These are phyloP conservation scores for Diplodia mutila DNA, from an alignment of 2,329 filamentous ascomycete genomes.

Conservation along the genomic window DNA sequence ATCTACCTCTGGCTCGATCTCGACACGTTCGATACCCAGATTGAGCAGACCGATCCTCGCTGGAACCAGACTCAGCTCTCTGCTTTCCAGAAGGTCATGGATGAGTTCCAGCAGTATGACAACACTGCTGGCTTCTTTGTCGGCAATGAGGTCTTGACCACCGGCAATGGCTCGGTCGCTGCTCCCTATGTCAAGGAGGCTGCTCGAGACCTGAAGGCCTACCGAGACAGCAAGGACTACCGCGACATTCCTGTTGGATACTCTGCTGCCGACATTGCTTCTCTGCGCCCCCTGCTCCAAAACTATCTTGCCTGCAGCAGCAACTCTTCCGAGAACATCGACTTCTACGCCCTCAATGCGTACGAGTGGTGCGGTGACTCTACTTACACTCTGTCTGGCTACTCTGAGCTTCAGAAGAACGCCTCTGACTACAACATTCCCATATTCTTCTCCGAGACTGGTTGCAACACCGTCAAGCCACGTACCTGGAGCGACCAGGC, in stretches of 20 bases:
- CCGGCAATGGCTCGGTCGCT: slow-evolving; percentile 59
- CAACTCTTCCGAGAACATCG: slow-evolving; percentile 67
- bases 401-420: slow-evolving; percentile 67
- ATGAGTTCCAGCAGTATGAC: slow-evolving; percentile 75
- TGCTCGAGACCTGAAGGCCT: slow-evolving; percentile 78
- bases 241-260: slow-evolving; percentile 84
- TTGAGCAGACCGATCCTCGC: slow-evolving; percentile 63
- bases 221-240: slow-evolving; percentile 75
- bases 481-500: slow-evolving; percentile 72
- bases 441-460: slow-evolving; percentile 88
- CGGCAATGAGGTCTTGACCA: slow-evolving; percentile 82
- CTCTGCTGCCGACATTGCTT: slow-evolving; percentile 81
- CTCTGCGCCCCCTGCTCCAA: slow-evolving; percentile 66
- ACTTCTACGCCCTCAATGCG: slow-evolving; percentile 85
- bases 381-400: slow-evolving; percentile 67
- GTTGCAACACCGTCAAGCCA: slow-evolving; percentile 68
- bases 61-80: slow-evolving; percentile 76
- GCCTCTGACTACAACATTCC: slow-evolving; percentile 76
- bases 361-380: slow-evolving; percentile 65
- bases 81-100: slow-evolving; percentile 72
- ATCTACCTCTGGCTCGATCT: slow-evolving; percentile 87
- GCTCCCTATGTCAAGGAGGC: slow-evolving; percentile 86
- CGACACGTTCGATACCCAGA: slow-evolving; percentile 70
- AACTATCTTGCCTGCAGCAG: slow-evolving; percentile 79
- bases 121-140: slow-evolving; percentile 85